Conservation (phyloP, 129 eudicot species). For the Ambrosia trifida region DNA sequence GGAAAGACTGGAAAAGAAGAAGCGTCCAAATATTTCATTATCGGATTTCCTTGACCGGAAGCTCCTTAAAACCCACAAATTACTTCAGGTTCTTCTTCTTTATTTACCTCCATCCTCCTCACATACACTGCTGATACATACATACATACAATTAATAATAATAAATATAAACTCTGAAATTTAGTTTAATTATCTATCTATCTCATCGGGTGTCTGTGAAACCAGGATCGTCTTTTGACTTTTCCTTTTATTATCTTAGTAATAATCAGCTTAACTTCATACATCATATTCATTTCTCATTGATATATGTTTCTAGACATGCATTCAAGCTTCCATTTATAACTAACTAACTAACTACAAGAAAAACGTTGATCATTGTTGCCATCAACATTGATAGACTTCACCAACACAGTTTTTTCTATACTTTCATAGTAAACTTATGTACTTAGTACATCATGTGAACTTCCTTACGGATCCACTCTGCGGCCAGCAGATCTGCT, state of each 20-base stretch:
- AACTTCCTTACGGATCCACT: too few relatives aligned
- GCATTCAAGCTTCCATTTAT: background rate
- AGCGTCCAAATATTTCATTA: slow-evolving; percentile 45
- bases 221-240: too few relatives aligned
- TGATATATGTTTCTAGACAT: background rate
- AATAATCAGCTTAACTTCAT: too few relatives aligned
- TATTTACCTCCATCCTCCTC: too few relatives aligned
- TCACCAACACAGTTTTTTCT: background rate
- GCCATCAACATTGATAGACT: background rate
- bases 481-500: too few relatives aligned
- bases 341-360: too few relatives aligned
- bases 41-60: slow-evolving; percentile 68
- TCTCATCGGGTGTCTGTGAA: too few relatives aligned
- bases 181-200: too few relatives aligned
- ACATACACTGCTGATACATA: too few relatives aligned
- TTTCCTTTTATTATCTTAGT: too few relatives aligned
- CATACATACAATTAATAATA: too few relatives aligned
- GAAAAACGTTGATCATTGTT: background rate
- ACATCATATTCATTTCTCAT: background rate
- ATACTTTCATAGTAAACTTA: background rate
- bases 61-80: slow-evolving; percentile 44
- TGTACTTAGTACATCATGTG: background rate
- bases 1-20: slow-evolving; percentile 14
- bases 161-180: too few relatives aligned
- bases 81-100: slow-evolving; percentile 36